Conservation (phyloP, 2,329 filamentous ascomycete species). For the Raffaelea ambrosiae region DNA sequence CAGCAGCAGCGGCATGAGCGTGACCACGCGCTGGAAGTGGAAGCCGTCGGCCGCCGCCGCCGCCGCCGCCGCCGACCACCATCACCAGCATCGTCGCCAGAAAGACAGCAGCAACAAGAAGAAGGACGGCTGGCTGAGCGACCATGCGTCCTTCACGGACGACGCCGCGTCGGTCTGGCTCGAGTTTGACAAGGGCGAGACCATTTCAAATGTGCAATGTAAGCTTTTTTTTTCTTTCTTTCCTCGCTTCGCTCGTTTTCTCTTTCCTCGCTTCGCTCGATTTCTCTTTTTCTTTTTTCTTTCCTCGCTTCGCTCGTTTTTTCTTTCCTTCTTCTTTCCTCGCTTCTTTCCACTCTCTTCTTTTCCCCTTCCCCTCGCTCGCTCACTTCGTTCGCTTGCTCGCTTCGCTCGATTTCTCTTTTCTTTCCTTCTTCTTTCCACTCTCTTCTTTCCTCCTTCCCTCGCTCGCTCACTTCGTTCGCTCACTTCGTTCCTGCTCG, state of each 20-base stretch:
- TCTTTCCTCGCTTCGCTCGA: neutral
- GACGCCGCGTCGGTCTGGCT: slow-evolving; percentile 39
- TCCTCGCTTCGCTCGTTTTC: neutral
- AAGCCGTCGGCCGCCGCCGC: slow-evolving; percentile 23
- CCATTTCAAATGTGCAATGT: slow-evolving; percentile 56
- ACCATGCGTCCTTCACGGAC: slow-evolving; percentile 9
- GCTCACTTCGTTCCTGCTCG: too few relatives aligned
- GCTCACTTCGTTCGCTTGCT: too few relatives aligned
- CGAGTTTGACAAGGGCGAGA: slow-evolving; percentile 58
- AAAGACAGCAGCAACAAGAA: neutral
- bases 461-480: too few relatives aligned
- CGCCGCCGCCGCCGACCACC: too few relatives aligned
- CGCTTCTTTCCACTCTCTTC: too few relatives aligned
- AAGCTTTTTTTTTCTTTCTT: slow-evolving; percentile 18
- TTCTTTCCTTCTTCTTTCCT: too few relatives aligned
- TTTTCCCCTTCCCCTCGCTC: too few relatives aligned
- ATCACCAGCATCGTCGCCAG: too few relatives aligned
- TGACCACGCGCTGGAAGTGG: slow-evolving; percentile 46
- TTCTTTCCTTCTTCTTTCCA: too few relatives aligned
- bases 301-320: neutral
- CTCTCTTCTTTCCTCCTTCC: too few relatives aligned
- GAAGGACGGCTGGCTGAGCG: too few relatives aligned
- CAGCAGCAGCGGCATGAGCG: slow-evolving; percentile 37
- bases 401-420: too few relatives aligned
- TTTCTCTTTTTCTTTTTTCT: neutral